These are phyloP conservation scores for Suillus brevipes DNA, from an alignment of 768 basidiomycete species.

Conservation along the genomic window DNA sequence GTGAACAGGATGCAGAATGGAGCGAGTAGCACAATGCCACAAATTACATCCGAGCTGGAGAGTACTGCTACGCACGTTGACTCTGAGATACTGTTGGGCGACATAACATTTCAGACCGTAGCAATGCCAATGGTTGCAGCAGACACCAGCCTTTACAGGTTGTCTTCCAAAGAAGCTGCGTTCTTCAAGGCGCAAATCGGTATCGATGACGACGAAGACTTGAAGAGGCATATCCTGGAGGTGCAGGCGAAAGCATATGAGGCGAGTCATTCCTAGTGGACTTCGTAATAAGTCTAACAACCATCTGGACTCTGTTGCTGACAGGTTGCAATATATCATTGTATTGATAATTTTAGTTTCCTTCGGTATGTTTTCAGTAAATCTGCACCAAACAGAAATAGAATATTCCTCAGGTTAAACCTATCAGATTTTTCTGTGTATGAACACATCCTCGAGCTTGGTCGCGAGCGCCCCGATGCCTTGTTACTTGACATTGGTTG, in stretches of 20 bases:
- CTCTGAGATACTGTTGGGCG: not conserved
- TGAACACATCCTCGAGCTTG: not conserved
- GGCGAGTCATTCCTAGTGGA: slow-evolving; percentile 10
- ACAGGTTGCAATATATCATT: not conserved
- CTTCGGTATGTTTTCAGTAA: not conserved
- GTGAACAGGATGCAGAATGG: too few species aligned
- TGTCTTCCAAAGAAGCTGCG: slow-evolving; percentile 6
- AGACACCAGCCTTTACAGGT: not conserved
- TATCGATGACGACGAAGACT: slow-evolving; percentile 25
- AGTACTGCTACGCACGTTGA: not conserved
- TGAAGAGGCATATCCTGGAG: slow-evolving; percentile 27
- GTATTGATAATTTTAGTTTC: not conserved
- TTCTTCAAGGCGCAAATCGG: slow-evolving; percentile 28
- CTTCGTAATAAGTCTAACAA: not conserved
- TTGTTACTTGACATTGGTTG: not conserved
- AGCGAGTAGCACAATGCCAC: not conserved
- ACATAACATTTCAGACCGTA: not conserved
- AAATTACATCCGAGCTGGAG: not conserved
- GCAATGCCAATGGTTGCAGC: too few species aligned
- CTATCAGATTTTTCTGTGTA: not conserved
- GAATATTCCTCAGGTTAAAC: not conserved
- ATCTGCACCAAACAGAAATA: not conserved
- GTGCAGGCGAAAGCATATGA: slow-evolving; percentile 29
- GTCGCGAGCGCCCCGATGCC: not conserved
- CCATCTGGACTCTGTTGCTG: not conserved